Base-by-base conservation (phyloP, 2,329 filamentous ascomycete genomes). In the Pseudogymnoascus sp. region DNA sequence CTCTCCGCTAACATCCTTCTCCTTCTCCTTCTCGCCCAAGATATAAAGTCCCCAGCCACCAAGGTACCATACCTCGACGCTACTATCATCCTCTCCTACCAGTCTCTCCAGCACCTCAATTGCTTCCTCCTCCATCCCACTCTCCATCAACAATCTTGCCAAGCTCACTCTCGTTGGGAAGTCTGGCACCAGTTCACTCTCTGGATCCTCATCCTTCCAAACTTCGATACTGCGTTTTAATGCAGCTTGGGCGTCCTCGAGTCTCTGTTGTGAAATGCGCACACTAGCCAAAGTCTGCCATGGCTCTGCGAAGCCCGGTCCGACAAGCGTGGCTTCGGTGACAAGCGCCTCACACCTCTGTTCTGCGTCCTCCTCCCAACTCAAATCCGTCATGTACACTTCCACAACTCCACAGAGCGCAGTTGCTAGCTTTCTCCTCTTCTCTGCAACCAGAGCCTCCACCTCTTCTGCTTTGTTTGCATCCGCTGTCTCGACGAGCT, bases 381-480 rank as follows among this genome's bases (percentile, higher is more conserved):
- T 95, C 70, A 97, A 78, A 78, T 99, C 95, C 10, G 95, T 99
- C 95, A 99, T 99, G 80, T 97, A 99, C 60, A 99, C 91, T 78
- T 99, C 95, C 5, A 91, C 87, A 66, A 97, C 91, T 29, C 90
- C 91, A 76, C 96, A 99, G 37, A 99, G 82, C n/a, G 93, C 91
- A 69, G 91, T 91, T 1, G 92, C 91, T 37, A 97, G 81, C 76
- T 95, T 95, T 68, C 82, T 81, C 74, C 88, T 88, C 79, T 91
- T 90, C 75, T 92, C 90, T 29, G 87, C 83, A 42, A 86, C 71
- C 23, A 78, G 66, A 23, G 73, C 68, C 61, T 75, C 71, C 65
- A 69, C 74, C 64, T 74, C 76, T 70, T 66, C 76, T 69, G 63
- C 67, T 45, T 65, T 62, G 62, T 70, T 68, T 18, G 70, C 71